phyloP scores from a whole-genome alignment of 202 grass and related monocot species.

The Elaeis oleifera region DNA sequence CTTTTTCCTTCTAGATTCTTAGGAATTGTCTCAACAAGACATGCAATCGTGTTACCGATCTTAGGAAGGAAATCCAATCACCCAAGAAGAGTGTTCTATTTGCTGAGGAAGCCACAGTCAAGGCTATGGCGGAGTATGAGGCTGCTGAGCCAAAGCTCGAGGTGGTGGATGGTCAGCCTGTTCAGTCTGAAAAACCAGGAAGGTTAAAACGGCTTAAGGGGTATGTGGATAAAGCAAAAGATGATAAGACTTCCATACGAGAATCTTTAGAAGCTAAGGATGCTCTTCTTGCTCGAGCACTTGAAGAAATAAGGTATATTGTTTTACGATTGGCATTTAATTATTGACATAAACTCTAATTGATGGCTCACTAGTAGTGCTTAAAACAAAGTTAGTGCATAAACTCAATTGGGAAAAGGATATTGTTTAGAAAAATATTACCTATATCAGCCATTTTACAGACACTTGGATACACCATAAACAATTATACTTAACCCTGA shows the following conservation, averaged over 20 bases:
- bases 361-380: too few relatives aligned
- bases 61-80: slow-evolving; percentile 78
- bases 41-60: slow-evolving; percentile 74
- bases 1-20: slow-evolving; percentile 52
- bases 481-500: too few relatives aligned
- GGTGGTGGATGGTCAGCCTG: slow-evolving; percentile 58
- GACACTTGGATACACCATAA: too few relatives aligned
- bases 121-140: slow-evolving; percentile 52
- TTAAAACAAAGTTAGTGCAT: too few relatives aligned
- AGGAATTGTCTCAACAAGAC: slow-evolving; percentile 95
- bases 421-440: too few relatives aligned
- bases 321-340: neutral
- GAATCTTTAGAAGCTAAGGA: slow-evolving; percentile 81
- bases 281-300: slow-evolving; percentile 46
- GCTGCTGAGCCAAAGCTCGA: slow-evolving; percentile 61
- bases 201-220: slow-evolving; percentile 69
- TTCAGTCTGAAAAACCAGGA: slow-evolving; percentile 54
- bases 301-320: slow-evolving; percentile 78
- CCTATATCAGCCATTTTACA: too few relatives aligned
- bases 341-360: too few relatives aligned
- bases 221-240: slow-evolving; percentile 55
- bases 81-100: slow-evolving; percentile 55
- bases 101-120: slow-evolving; percentile 56
- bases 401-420: too few relatives aligned
- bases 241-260: slow-evolving; percentile 30